These are phyloP conservation scores for Diaporthe humulicola DNA, from an alignment of 2,329 filamentous ascomycete species.

Conservation along the genomic window DNA sequence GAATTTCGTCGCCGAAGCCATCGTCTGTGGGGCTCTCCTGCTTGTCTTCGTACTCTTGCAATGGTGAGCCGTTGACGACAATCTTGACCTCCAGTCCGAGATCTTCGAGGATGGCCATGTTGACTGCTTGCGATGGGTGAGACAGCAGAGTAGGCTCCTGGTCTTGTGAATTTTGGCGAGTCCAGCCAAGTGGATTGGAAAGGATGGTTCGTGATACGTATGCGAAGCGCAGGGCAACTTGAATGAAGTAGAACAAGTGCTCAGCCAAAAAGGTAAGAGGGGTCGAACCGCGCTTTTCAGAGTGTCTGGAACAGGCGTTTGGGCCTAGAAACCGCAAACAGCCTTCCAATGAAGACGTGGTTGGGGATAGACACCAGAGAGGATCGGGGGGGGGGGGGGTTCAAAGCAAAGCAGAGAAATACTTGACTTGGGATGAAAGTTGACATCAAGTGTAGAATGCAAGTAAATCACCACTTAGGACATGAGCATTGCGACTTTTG, in stretches of 20 bases:
- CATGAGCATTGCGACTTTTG: not conserved
- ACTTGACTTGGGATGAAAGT: not conserved
- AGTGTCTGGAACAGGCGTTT: not conserved
- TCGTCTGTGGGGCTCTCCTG: conserved; percentile 21
- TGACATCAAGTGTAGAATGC: not conserved
- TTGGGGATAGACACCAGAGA: too few relatives aligned
- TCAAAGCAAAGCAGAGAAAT: not conserved
- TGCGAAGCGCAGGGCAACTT: not conserved
- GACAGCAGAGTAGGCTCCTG: not conserved
- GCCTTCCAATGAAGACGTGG: not conserved
- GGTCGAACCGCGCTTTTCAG: too few relatives aligned
- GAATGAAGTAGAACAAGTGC: not conserved
- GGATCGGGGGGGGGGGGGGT: too few relatives aligned
- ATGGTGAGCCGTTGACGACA: not conserved
- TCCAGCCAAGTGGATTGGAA: not conserved
- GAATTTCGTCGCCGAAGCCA: not conserved
- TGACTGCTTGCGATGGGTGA: not conserved
- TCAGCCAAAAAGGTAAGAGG: not conserved
- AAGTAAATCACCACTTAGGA: not conserved
- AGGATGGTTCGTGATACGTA: not conserved
- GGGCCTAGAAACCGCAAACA: too few relatives aligned
- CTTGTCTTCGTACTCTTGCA: conserved; percentile 12
- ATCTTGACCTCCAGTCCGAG: conserved; percentile 19
- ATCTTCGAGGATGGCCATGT: conserved; percentile 14
- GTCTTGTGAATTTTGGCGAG: not conserved